Evolutionary conservation across 1,284 basidiomycete genomes (phyloP).

Genomic region (Schizopora paradoxa): DNA sequence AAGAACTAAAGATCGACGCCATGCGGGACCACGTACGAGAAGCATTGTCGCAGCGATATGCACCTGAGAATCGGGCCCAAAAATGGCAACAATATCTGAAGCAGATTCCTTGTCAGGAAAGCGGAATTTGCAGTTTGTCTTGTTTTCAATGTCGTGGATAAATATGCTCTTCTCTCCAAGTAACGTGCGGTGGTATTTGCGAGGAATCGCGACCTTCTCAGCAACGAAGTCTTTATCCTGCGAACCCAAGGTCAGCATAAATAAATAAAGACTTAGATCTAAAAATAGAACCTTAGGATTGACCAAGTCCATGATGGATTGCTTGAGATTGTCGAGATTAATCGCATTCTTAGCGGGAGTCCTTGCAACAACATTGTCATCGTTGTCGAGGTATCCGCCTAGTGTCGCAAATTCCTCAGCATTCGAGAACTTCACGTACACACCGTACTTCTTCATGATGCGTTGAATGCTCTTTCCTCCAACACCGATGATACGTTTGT

Average conservation of each 20-base stretch:
- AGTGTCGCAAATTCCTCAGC: conserved; percentile 95
- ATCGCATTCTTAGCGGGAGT: conserved; percentile 97
- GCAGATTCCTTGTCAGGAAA: conserved; percentile 97
- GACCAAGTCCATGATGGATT: conserved; percentile 96
- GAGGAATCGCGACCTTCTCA: conserved; percentile 89
- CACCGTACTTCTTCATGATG: conserved; percentile 99
- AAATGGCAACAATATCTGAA: conserved; percentile 87
- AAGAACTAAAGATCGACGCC: conserved; percentile 9
- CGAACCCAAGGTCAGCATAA: conserved; percentile 13
- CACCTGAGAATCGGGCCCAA: conserved; percentile 94
- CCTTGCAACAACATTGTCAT: conserved; percentile 96
- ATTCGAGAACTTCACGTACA: conserved; percentile 99
- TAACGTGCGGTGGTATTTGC: conserved; percentile 91
- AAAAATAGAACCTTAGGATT: conserved; percentile 72
- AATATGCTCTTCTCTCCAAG: conserved; percentile 96
- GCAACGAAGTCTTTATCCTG: conserved; percentile 96
- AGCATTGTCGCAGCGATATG: conserved; percentile 97
- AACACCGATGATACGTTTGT: conserved; percentile 99
- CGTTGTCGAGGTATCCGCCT: conserved; percentile 95
- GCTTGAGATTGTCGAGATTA: conserved; percentile 93
- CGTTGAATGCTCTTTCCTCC: conserved; percentile 98
- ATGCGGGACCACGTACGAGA: conserved; percentile 48
- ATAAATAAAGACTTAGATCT: neutral
- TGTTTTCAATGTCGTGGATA: conserved; percentile 93
- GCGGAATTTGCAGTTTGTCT: conserved; percentile 90